Percentiles rank a stretch among this genome's conserved stretches.
Evolutionary conservation across 345 rosid species (phyloP).

Genomic region (Excoecaria cochinchinensis): DNA sequence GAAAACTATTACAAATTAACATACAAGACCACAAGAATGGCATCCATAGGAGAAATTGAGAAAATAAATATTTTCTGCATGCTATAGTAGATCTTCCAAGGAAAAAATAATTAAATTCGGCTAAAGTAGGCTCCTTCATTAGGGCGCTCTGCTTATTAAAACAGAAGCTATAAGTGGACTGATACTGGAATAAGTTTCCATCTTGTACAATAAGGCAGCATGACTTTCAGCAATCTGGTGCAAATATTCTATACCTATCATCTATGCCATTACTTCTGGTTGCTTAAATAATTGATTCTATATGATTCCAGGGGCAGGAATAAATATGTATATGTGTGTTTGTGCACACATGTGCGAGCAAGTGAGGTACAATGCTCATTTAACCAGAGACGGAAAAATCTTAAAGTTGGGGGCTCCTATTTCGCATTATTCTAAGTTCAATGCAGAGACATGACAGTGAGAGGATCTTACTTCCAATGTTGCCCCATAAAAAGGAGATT

Average conservation of each 20-base stretch:
- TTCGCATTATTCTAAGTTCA: not conserved
- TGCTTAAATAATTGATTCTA: not conserved
- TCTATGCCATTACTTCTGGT: not conserved
- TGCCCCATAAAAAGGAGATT: slow-evolving; percentile 70
- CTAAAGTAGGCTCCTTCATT: not conserved
- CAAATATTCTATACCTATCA: not conserved
- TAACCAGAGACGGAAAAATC: not conserved
- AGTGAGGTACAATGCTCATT: not conserved
- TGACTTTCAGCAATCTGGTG: not conserved
- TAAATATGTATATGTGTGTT: too few species aligned
- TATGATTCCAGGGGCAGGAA: not conserved
- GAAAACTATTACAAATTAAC: not conserved
- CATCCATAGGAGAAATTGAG: not conserved
- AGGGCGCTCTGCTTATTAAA: not conserved
- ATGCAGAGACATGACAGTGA: not conserved
- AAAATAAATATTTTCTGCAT: not conserved
- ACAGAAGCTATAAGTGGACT: not conserved
- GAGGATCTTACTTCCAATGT: slow-evolving; percentile 69
- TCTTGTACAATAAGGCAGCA: not conserved
- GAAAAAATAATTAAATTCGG: not conserved
- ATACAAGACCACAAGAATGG: not conserved
- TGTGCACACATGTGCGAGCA: not conserved
- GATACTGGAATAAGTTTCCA: not conserved
- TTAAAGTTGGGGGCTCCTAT: not conserved
- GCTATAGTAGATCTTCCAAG: not conserved